Evolutionary conservation across 2,329 filamentous ascomycete species (phyloP).

Genomic region (Microdochium bolleyi): DNA sequence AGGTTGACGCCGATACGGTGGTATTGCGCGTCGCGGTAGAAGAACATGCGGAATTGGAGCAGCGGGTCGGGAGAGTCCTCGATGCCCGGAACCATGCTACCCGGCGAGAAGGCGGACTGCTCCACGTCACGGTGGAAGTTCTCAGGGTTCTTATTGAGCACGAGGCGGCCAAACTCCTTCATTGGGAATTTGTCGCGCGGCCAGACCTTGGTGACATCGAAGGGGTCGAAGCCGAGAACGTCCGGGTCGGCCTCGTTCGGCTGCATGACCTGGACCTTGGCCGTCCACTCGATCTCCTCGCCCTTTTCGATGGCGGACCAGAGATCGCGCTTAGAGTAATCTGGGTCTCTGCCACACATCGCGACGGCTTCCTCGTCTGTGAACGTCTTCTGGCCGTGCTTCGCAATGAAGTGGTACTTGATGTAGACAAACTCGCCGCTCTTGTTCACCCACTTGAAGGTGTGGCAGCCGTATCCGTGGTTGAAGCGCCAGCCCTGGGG

Average conservation of each 20-base stretch:
- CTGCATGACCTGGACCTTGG: slow-evolving; percentile 47
- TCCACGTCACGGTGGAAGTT: slow-evolving; percentile 43
- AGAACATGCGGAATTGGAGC: slow-evolving; percentile 40
- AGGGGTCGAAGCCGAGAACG: slow-evolving; percentile 43
- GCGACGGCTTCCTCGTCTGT: slow-evolving; percentile 32
- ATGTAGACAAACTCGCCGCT: slow-evolving; percentile 40
- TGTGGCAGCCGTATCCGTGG: slow-evolving; percentile 36
- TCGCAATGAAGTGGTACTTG: slow-evolving; percentile 39
- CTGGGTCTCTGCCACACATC: slow-evolving; percentile 38
- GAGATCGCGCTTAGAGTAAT: slow-evolving; percentile 45
- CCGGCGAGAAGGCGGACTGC: slow-evolving; percentile 41
- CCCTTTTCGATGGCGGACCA: slow-evolving; percentile 44
- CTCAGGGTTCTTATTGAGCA: slow-evolving; percentile 45
- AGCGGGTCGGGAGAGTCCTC: slow-evolving; percentile 38
- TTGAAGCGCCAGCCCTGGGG: slow-evolving; percentile 33
- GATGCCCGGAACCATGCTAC: slow-evolving; percentile 41
- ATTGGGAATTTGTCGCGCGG: slow-evolving; percentile 37
- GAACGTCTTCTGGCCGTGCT: slow-evolving; percentile 38
- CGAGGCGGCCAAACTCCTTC: slow-evolving; percentile 38
- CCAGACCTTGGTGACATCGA: slow-evolving; percentile 47
- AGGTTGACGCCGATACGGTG: slow-evolving; percentile 43
- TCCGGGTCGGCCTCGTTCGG: slow-evolving; percentile 43
- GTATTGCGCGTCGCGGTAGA: slow-evolving; percentile 40
- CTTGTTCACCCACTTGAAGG: slow-evolving; percentile 37
- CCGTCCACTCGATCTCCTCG: slow-evolving; percentile 45